Percentiles rank a stretch among this genome's conserved stretches.
Evolutionary conservation across 2,329 filamentous ascomycete species (phyloP).

Genomic region (Paecilomyces variotii): DNA sequence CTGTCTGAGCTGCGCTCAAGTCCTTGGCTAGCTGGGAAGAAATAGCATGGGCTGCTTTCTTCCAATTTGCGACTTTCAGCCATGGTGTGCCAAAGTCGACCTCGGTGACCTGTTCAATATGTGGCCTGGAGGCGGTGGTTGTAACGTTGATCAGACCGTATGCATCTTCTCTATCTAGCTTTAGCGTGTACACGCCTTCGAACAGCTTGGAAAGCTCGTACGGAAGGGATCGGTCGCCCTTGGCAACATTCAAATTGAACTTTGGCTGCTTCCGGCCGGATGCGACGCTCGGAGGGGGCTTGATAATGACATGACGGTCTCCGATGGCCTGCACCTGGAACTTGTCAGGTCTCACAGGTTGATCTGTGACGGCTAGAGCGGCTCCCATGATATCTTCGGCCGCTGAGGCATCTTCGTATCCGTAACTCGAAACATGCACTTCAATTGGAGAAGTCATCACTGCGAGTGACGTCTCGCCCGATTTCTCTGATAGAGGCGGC

Average conservation of each 20-base stretch:
- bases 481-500: conserved; percentile 10
- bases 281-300: conserved; percentile 38
- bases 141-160: conserved; percentile 43
- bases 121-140: conserved; percentile 31
- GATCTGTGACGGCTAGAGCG: conserved; percentile 13
- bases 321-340: conserved; percentile 49
- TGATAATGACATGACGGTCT: conserved; percentile 46
- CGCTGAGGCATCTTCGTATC: conserved; percentile 12
- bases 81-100: conserved; percentile 40
- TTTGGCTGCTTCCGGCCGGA: conserved; percentile 37
- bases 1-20: conserved; percentile 28
- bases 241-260: conserved; percentile 43
- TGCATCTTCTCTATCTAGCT: conserved; percentile 42
- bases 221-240: conserved; percentile 32
- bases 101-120: conserved; percentile 27
- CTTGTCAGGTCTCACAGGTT: conserved; percentile 24
- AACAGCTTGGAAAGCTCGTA: conserved; percentile 44
- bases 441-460: conserved; percentile 12
- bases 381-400: conserved; percentile 18
- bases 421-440: conserved; percentile 9
- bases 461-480: conserved; percentile 18
- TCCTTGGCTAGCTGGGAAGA: conserved; percentile 30
- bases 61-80: conserved; percentile 41
- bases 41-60: conserved; percentile 28
- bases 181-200: conserved; percentile 46